Percentiles rank a stretch among this genome's conserved stretches.
These are phyloP conservation scores for Candida stauntonica DNA, from an alignment of 805 yeast genomes.

Conservation along the genomic window DNA sequence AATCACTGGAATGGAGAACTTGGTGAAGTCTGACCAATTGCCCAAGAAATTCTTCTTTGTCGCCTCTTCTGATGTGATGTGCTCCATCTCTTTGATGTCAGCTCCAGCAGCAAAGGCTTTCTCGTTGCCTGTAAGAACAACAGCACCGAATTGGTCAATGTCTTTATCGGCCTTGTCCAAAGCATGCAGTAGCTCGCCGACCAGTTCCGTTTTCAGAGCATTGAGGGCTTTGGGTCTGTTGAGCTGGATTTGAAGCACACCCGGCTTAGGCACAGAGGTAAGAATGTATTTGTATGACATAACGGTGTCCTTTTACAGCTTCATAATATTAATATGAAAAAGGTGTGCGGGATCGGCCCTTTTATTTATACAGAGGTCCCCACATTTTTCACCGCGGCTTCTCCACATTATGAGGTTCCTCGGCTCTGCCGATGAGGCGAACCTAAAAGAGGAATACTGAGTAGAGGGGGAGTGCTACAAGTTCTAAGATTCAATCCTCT, in stretches of 20 bases:
- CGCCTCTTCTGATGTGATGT: conserved; percentile 33
- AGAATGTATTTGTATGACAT: conserved; percentile 22
- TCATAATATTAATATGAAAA: no score
- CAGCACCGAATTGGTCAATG: conserved; percentile 39
- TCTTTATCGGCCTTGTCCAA: conserved; percentile 19
- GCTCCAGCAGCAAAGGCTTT: conserved; percentile 52
- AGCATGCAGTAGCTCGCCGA: conserved; percentile 22
- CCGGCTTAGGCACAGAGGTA: conserved; percentile 20
- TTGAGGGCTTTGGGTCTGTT: conserved; percentile 28
- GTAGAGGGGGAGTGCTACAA: not conserved
- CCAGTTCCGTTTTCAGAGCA: conserved; percentile 19
- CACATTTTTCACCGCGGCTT: not conserved
- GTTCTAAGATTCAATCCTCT: not conserved
- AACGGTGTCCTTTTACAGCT: no score
- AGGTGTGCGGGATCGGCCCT: no score
- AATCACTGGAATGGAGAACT: conserved; percentile 42
- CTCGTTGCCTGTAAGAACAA: conserved; percentile 43
- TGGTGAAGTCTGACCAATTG: conserved; percentile 36
- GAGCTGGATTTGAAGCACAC: conserved; percentile 24
- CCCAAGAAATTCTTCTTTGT: conserved; percentile 33
- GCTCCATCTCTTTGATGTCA: conserved; percentile 48
- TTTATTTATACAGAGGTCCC: not conserved
- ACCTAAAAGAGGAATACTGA: no score
- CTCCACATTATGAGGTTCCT: no score
- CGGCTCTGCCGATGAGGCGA: no score